Evolutionary conservation across 306 rosid genomes (phyloP), one percentile per base, ranked within the genome.

Genomic region (Pterocarpus santalinus): DNA sequence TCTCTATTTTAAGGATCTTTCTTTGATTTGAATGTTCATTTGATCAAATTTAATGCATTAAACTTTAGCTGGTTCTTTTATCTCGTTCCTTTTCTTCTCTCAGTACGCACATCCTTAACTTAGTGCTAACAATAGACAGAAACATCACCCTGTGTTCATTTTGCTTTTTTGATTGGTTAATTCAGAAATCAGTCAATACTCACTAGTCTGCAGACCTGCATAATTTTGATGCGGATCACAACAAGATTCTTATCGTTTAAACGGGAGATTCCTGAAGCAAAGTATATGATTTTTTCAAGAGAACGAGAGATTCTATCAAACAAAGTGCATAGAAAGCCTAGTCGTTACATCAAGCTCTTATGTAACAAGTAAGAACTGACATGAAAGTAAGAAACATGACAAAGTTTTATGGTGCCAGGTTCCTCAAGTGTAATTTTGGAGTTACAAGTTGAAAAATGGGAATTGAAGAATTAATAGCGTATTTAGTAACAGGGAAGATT

Each of bases 291-390:
- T 47, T 47, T 47, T 3, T 3, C 53, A 47, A 47, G 8, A 47
- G 43, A 2, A 62, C 67, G 12, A 62, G 41, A 62, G 13, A 62
- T 11, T 30, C 7, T 62, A 41, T 62, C 4, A 62, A 62, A 62
- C 12, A 33, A 62, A 62, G n/a, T 62, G n/a, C 65, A 17, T 28
- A 58, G 33, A 28, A 58, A 52, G 65, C 65, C 65, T 58, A 58
- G 65, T 58, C 15, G 22, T 5, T n/a, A 28, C 22, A 15, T 53
- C 58, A 53, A 53, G 58, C 58, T 53, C 22, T 4, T 15, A n/a
- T 15, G 16, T 15, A 28, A n/a, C 4, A 22, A 22, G 9, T 28
- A 53, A 53, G 28, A 53, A 8, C 58, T 53, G 58, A 15, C 58
- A 53, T 15, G 28, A 53, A 53, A 4, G 28, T 15, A 53, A 53